These are phyloP conservation scores for Globisporangium middletonii DNA, from an alignment of 352 stramenopile species.

Conservation along the genomic window DNA sequence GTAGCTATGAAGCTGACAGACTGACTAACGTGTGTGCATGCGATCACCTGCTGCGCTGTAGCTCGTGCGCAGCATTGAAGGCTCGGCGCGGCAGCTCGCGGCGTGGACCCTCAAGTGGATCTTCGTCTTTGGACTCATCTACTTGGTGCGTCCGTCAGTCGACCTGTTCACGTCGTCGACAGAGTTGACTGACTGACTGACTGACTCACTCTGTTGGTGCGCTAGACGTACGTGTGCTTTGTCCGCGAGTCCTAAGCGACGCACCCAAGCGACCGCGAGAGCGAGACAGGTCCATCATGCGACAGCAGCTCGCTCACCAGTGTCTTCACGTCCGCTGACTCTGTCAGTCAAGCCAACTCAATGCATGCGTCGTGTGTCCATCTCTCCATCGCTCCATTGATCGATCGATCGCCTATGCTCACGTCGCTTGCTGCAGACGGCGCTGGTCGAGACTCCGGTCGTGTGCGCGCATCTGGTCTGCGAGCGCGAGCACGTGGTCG, in stretches of 20 bases:
- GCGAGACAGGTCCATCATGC: background rate
- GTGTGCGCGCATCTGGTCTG: constrained; percentile 40
- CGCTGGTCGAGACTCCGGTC: constrained; percentile 33
- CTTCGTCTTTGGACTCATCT: constrained; percentile 39
- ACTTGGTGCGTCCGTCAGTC: constrained; percentile 26
- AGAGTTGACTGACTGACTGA: background rate
- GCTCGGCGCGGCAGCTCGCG: constrained; percentile 33
- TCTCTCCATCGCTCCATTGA: no score
- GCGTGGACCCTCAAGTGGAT: constrained; percentile 60
- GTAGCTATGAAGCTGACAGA: background rate
- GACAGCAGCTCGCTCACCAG: no score
- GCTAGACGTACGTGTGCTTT: constrained; percentile 13
- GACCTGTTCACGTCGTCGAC: background rate
- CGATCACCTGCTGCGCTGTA: constrained; percentile 6
- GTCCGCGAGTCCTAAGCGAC: constrained; percentile 10
- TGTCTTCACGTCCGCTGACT: no score
- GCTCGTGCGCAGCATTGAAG: constrained; percentile 63
- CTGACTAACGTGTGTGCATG: background rate
- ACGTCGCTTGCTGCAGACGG: constrained; percentile 2
- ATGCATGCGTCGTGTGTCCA: background rate
- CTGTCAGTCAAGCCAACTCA: background rate
- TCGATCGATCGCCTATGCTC: no score
- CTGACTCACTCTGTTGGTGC: background rate
- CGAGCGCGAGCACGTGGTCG: constrained; percentile 25
- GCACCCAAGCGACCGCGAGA: background rate